Evolutionary conservation across 2,329 filamentous ascomycete species (phyloP), one percentile per base, ranked within the genome.

Genomic region (Alternaria gansuensis): DNA sequence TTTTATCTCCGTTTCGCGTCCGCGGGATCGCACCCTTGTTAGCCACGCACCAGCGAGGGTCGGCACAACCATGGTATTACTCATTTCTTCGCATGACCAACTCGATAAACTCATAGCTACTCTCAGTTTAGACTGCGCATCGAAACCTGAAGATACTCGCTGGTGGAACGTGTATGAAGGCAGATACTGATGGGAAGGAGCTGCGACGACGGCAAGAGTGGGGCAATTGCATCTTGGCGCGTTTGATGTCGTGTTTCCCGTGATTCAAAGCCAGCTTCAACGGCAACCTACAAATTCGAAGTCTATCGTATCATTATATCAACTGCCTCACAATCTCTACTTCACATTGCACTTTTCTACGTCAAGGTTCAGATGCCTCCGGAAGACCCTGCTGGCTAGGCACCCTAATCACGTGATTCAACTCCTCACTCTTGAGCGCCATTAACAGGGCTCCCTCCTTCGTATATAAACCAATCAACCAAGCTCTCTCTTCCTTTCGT

Each of bases 141-240:
- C 17, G 17, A 17, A 17, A 17, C 17, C 14, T 8, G 11, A 40
- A 21, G 3, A 7, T 24, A 11, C 11, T 24, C 21, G 24, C 2
- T 17, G 10, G 24, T 11, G 8, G 14, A 14, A 34, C n/a, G 21
- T 33, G 29, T 4, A 2, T 5, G 21, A 17, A 33, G 6, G 44
- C 17, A 48, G 21, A 13, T 24, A 4, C 10, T 17, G 13, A 5
- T 33, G 7, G 0, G 29, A 2, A 10, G 29, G 23, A 48, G 8
- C 44, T 23, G 21, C 29, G 29, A 40, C 24, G 29, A 34, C 29
- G 21, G 21, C 44, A 48, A 6, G 29, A 48, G 44, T 23, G 44
- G 44, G 29, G 21, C 44, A 24, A 33, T n/a, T n/a, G n/a, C n/a
- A 29, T 2, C 44, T 48, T 48, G 44, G 44, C 44, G 29, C 44